Evolutionary conservation across 352 stramenopile species (phyloP).

Genomic region (Phytophthora cactorum): DNA sequence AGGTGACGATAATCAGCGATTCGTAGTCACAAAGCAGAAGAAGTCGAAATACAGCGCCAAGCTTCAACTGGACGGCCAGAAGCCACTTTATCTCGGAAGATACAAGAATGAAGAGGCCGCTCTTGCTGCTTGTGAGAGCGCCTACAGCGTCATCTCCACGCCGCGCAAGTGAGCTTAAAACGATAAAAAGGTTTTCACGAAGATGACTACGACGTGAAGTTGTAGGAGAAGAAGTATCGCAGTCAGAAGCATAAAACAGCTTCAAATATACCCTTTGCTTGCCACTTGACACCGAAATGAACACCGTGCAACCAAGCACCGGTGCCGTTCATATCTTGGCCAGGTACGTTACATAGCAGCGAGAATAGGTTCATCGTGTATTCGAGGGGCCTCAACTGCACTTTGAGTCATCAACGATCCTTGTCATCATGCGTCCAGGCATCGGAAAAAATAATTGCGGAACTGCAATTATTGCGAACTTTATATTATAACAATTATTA

Average conservation of each 20-base stretch:
- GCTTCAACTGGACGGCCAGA: slow-evolving; percentile 64
- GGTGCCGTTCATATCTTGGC: neutral
- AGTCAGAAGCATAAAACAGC: neutral
- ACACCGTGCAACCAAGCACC: neutral
- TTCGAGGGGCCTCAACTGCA: neutral
- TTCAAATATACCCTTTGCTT: slow-evolving; percentile 12
- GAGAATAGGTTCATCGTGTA: slow-evolving; percentile 16
- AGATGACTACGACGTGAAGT: neutral
- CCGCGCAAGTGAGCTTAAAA: slow-evolving; percentile 47
- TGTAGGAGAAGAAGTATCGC: neutral
- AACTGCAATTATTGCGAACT: too few relatives aligned
- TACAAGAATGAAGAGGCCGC: slow-evolving; percentile 73
- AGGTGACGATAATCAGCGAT: slow-evolving; percentile 29
- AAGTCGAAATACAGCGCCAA: slow-evolving; percentile 68
- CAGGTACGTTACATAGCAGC: slow-evolving; percentile 19
- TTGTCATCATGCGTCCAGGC: neutral
- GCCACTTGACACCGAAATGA: neutral
- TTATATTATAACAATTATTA: too few relatives aligned
- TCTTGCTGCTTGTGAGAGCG: slow-evolving; percentile 62
- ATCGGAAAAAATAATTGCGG: too few relatives aligned
- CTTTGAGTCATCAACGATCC: slow-evolving; percentile 25
- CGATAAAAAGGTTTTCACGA: slow-evolving; percentile 3
- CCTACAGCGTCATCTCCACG: slow-evolving; percentile 59
- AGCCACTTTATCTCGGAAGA: slow-evolving; percentile 70
- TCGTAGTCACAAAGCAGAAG: slow-evolving; percentile 62